Evolutionary conservation across 805 yeast genomes (phyloP), one percentile per base, ranked within the genome.

Genomic region (Saturnispora kantuleensis): DNA sequence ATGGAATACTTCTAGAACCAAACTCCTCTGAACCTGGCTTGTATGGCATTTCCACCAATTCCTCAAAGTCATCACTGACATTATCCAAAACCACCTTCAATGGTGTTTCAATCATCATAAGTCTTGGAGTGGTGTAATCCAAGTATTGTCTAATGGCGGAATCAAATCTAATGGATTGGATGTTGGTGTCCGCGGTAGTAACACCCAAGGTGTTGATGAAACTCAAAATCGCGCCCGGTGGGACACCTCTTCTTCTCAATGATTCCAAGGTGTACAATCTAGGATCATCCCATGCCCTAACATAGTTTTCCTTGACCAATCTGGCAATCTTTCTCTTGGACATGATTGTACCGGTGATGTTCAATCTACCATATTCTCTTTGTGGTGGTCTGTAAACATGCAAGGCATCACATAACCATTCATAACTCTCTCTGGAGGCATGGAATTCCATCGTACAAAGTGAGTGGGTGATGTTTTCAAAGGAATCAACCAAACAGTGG

Each of bases 261-360:
- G 93, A 96, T 55, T 88, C 98, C 56, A 93, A 74, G 5, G 99
- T 93, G 65, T 80, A 93, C 62, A 93, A 73, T 59, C 99, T 77
- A 56, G 99, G 98, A 66, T 93, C 98, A 65, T 93, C 94, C 99
- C 99, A 93, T 38, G 87, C 96, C 63, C 96, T 79, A 18, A 93
- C 99, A 56, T 73, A 68, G 5, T 74, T 68, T 26, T 79, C 93
- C 46, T 77, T 83, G 17, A 93, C 97, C 53, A 93, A 73, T 65
- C 87, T 84, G 52, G 96, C 94, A 62, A 93, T 88, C 67, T 93
- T 93, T 64, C 99, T 79, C 74, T 93, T 93, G 47, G 96, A 86
- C 76, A 93, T 69, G 50, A 93, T 79, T 10, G 97, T 85, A 45
- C 98, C 98, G 2, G 95, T 84, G 54, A 93, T 77, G 64, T 89